Base-by-base conservation (phyloP, 2,329 filamentous ascomycete species). In the Dryadomyces quercivorus region DNA sequence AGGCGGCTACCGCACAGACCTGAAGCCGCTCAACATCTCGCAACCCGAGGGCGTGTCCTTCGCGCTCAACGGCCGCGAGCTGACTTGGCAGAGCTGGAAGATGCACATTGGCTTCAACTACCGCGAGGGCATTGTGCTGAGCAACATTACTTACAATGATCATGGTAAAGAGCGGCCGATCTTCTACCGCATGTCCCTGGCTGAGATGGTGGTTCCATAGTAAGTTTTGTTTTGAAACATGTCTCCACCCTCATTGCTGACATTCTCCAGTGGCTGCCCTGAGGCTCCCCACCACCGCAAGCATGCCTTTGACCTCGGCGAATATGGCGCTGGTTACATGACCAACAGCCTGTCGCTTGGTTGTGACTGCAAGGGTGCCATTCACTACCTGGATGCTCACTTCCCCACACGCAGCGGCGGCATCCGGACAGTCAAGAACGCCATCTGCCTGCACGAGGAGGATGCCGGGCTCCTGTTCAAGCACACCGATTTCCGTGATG, bases 41-140 rank as follows among this genome's bases (percentile, higher is more conserved):
- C 87, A 92, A 63, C 77, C 77, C 42, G 87, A 94, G 62, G 91
- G 91, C 16, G 89, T 95, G 0, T 93, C 88, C 0, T 96, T 95
- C 73, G 77, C 84, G 2, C 34, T 58, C 8, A 48, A 53, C 3
- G 88, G 88, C 1, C 74, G 88, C 12, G 80, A 80, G 48, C 77
- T 95, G 51, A 81, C 82, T 60, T 95, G 91, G 91, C 90, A 95
- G 68, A 95, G 94, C 65, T 96, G 89, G 86, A 92, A 81, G 63
- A 81, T 95, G 60, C 91, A 95, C 67, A 81, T 96, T 56, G 91
- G 91, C 22, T 96, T 95, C 78, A 95, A 95, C 75, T 93, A 95
- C 72, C 81, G 88, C 26, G 91, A 96, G 70, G 91, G 91, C 21
- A 85, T 95, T 61, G 86, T 95, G 2, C 75, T 96, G 7, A 93